Conservation (phyloP, 441 rosid species). For the Lepidium campestre region DNA sequence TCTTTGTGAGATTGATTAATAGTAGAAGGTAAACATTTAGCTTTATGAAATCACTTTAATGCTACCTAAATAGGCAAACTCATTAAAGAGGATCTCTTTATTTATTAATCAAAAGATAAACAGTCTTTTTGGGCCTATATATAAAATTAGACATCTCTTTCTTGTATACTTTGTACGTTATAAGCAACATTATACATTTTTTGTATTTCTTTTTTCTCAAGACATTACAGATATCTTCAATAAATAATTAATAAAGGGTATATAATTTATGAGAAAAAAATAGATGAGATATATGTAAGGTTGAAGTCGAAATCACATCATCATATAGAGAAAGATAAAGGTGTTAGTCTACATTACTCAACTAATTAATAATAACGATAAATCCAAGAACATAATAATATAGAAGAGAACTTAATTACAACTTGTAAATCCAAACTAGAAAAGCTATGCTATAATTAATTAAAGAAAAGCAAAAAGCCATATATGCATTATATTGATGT, state of each 20-base stretch:
- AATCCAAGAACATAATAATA: neutral
- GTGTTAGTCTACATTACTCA: neutral
- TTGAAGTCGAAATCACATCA: neutral
- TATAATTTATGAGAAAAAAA: too few relatives aligned
- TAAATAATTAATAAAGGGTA: neutral
- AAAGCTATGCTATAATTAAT: neutral
- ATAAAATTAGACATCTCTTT: neutral
- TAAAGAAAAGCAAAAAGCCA: neutral
- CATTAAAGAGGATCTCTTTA: neutral
- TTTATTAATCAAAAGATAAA: neutral
- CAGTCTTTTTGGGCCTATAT: neutral
- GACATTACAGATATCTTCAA: neutral
- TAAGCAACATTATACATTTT: neutral
- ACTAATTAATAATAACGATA: neutral
- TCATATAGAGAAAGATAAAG: neutral
- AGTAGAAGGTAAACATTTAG: conserved; percentile 2
- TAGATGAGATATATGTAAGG: too few relatives aligned
- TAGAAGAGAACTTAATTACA: neutral
- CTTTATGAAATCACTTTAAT: neutral
- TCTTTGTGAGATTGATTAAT: neutral
- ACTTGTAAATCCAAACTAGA: neutral
- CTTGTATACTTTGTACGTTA: neutral
- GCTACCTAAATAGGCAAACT: neutral
- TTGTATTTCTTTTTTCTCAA: neutral
- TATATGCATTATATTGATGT: neutral